Base-by-base conservation (phyloP, 2,329 filamentous ascomycete genomes). In the Apiospora hydei region DNA sequence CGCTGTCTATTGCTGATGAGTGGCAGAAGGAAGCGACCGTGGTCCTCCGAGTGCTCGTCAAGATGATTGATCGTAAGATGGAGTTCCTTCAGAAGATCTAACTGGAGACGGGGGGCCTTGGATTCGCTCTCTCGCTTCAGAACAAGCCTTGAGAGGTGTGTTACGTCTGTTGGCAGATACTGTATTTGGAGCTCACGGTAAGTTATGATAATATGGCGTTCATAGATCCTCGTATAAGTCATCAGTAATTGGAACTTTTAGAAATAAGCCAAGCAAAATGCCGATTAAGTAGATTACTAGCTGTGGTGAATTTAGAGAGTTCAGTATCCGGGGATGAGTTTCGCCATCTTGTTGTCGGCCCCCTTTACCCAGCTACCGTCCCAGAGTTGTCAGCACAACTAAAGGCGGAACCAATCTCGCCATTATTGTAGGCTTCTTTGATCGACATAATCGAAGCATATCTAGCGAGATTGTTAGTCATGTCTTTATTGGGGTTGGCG, bases 351-450 rank as follows among this genome's bases (percentile, higher is more conserved):
- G 57, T 5, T 30, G 18, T 6, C n/a, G 18, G 4, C 18, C 21
- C 30, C 57, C 11, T 14, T 18, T 38, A 68, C 2, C 41, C 41
- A 70, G 51, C 53, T 14, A 69, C 49, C n/a, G 71, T 69, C 24
- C 49, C 72, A 24, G 75, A 76, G 47, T 76, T 76, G 70, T 76
- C 75, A 53, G 73, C 74, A 64, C 75, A 76, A 43, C 73, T 75
- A 21, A 76, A 76, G 14, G 75, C 74, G 2, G 75, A 74, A 38
- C 75, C 75, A 66, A 76, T 75, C 51, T 73, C 67, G 11, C 74
- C 75, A 18, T 70, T 72, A 21, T 71, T 72, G 34, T 76, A 76
- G 6, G 74, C 73, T 14, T 73, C 72, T 38, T 71, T 75, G 47
- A 75, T 75, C 8, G 75, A 66, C 46, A 76, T 72, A 67, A 76